Evolutionary conservation across 306 rosid species (phyloP), one percentile per base, ranked within the genome.

Genomic region (Fagus sylvatica): DNA sequence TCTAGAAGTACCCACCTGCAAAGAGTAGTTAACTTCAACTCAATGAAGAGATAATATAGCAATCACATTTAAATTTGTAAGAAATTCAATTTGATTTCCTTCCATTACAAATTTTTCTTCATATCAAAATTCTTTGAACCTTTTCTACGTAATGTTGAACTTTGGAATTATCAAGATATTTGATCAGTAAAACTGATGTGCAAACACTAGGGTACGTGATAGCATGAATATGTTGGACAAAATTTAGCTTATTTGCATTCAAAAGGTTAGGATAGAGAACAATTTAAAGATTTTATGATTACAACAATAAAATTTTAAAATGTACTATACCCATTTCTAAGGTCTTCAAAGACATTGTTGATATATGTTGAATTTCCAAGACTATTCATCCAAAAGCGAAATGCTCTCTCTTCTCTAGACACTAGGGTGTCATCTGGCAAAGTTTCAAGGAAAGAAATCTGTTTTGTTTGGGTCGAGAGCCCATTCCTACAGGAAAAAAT

Each of bases 311-410:
- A 60, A 32, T 16, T 37, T 42, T 0, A 73, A 79, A 53, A 32
- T 33, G 73, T 74, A 69, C 12, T 70, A 30, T 57, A 93, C 99
- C 98, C 99, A 16, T 95, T 81, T 84, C 97, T 83, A 55, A 95
- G 89, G 83, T 95, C 99, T 81, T 95, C 99, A 79, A 95, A 95
- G 72, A 93, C 99, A 83, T 95, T 95, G 88, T 95, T 86, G 87
- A 95, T 90, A 73, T 93, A 95, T 55, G 88, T 73, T 28, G 93
- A 93, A 81, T 87, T 83, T 57, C 96, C 98, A 7, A 93, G 79
- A 80, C 98, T 91, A 76, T 95, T 95, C 74, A 95, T 87, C 99
- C 99, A 95, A 69, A 93, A 90, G 74, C 99, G 96, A 82, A 95
- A 95, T 30, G 91, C 97, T 84, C 91, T 86, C 87, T 95, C 99